These are phyloP conservation scores for Colletotrichum tanaceti DNA, from an alignment of 2,329 filamentous ascomycete species.

Conservation along the genomic window DNA sequence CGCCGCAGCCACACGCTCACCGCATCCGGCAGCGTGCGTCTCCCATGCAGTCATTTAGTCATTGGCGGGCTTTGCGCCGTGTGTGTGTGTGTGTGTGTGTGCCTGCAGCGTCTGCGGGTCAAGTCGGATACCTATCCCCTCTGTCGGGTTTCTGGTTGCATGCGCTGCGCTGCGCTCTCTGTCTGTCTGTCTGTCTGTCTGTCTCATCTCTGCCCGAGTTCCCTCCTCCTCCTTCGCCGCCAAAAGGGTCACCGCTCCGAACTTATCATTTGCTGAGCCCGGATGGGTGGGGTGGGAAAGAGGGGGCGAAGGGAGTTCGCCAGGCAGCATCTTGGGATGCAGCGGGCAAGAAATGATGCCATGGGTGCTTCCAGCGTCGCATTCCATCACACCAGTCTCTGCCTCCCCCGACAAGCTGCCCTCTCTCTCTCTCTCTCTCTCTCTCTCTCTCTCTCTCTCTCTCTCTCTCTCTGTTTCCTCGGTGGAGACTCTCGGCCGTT, in stretches of 20 bases:
- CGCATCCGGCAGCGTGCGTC: conserved; percentile 24
- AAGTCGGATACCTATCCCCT: conserved; percentile 33
- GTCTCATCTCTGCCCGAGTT: no score
- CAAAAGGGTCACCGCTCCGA: no score
- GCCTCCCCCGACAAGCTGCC: not conserved
- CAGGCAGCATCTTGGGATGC: conserved; percentile 12
- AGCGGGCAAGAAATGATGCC: conserved; percentile 5
- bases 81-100: no score
- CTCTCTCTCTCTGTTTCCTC: not conserved
- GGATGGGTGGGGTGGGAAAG: not conserved
- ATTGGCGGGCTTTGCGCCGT: conserved; percentile 21
- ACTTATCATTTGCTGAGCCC: not conserved
- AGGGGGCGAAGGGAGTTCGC: not conserved
- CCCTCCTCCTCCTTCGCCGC: no score
- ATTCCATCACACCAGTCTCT: not conserved
- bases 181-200: no score
- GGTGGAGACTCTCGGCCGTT: no score
- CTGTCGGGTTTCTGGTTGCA: conserved; percentile 32
- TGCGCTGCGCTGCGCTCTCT: not conserved
- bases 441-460: not conserved
- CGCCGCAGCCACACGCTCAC: conserved; percentile 29
- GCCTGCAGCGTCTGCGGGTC: conserved; percentile 35
- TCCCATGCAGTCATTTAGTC: no score
- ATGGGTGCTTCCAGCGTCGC: conserved; percentile 24
- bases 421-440: not conserved